Conservation (phyloP, 352 stramenopile genomes). For the Phytophthora boehmeriae region DNA sequence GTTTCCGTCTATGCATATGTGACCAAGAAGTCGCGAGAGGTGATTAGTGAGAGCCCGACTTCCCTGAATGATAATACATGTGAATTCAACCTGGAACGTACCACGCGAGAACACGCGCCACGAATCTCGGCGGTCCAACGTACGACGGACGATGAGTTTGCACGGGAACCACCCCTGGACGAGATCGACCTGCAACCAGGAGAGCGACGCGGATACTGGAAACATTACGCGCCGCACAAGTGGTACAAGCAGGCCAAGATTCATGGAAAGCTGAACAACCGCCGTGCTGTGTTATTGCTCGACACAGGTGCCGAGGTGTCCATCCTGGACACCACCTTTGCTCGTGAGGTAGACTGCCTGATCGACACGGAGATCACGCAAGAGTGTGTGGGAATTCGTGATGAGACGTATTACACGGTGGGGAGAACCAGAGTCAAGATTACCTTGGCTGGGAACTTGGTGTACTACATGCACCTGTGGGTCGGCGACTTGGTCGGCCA, state of each 20-base stretch:
- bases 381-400: conserved; percentile 17
- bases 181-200: conserved; percentile 13
- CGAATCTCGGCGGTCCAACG: too few relatives aligned
- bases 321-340: conserved; percentile 23
- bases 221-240: conserved; percentile 20
- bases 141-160: not conserved
- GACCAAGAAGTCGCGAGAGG: not conserved
- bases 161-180: not conserved
- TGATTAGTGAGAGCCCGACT: not conserved
- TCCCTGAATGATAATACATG: conserved; percentile 1
- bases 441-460: conserved; percentile 1
- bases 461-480: conserved; percentile 1
- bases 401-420: conserved; percentile 3
- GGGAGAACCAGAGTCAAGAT: conserved; percentile 3
- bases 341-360: conserved; percentile 23
- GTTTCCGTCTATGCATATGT: conserved; percentile 20
- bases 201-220: conserved; percentile 30
- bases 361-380: conserved; percentile 15
- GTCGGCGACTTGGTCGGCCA: conserved; percentile 16
- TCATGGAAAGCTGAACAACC: conserved; percentile 16
- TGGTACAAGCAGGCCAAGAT: conserved; percentile 32
- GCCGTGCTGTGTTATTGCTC: conserved; percentile 16
- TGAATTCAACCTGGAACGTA: conserved; percentile 7
- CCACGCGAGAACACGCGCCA: not conserved
- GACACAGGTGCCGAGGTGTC: conserved; percentile 29